Evolutionary conservation across 192 early-diverging fungal genomes (phyloP).

Genomic region (Chytriomyces sp.): DNA sequence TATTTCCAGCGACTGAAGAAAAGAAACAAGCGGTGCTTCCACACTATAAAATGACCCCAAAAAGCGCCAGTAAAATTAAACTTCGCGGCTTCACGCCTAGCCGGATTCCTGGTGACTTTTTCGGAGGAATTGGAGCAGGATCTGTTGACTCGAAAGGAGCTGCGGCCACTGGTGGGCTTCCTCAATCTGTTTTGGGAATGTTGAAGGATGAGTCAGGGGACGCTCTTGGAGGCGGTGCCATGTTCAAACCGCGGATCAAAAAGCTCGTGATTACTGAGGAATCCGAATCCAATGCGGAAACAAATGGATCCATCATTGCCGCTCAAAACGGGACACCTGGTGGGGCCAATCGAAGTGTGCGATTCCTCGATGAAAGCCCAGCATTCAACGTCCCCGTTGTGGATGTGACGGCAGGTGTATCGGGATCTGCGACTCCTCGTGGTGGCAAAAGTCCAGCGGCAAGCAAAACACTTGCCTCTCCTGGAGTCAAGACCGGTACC

Average conservation of each 20-base stretch:
- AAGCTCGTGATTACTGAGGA: constrained; percentile 38
- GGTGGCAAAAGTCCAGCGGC: background rate
- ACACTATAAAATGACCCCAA: constrained; percentile 77
- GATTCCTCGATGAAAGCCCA: constrained; percentile 29
- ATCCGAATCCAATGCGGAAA: background rate
- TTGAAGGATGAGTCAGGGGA: constrained; percentile 31
- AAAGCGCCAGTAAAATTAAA: constrained; percentile 71
- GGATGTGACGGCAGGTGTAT: constrained; percentile 15
- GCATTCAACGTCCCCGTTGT: constrained; percentile 1
- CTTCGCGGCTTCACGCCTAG: constrained; percentile 73
- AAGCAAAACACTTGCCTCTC: constrained; percentile 21
- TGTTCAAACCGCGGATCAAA: constrained; percentile 37
- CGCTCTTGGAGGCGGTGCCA: constrained; percentile 1
- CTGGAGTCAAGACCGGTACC: background rate
- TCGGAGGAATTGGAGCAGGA: background rate
- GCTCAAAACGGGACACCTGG: constrained; percentile 26
- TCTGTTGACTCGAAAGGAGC: background rate
- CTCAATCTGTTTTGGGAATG: constrained; percentile 29
- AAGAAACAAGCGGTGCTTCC: constrained; percentile 77
- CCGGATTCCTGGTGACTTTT: constrained; percentile 24
- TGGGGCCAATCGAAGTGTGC: constrained; percentile 31
- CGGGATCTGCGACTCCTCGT: constrained; percentile 11
- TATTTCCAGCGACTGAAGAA: constrained; percentile 37
- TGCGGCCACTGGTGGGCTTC: background rate
- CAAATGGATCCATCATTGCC: background rate